phyloP scores from a whole-genome alignment of 768 basidiomycete species.

The Hygrocybe coccinea region DNA sequence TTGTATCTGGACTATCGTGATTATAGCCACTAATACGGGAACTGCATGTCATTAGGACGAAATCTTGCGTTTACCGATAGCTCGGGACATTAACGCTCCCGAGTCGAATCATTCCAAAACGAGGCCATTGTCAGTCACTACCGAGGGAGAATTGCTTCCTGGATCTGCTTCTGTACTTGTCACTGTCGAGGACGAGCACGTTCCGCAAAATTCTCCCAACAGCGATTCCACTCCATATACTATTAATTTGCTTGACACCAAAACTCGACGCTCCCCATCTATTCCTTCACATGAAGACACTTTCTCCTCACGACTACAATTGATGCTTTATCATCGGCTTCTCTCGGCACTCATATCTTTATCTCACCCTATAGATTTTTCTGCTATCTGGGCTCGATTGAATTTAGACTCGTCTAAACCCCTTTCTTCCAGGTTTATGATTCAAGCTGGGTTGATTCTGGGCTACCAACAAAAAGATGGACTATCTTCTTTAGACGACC shows the following conservation, averaged over 20 bases:
- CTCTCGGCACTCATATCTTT: conserved; percentile 47
- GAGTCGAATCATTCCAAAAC: conserved; percentile 10
- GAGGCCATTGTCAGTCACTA: conserved; percentile 12
- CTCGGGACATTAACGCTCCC: not conserved
- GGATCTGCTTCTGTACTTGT: too few species aligned
- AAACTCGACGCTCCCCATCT: conserved; percentile 50
- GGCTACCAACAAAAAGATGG: conserved; percentile 18
- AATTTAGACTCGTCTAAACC: conserved; percentile 37
- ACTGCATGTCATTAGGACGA: not conserved
- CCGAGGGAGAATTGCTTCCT: too few species aligned
- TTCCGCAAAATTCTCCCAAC: not conserved
- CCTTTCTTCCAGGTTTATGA: conserved; percentile 51
- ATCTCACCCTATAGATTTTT: conserved; percentile 48
- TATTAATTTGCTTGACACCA: conserved; percentile 59
- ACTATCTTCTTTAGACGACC: conserved; percentile 35
- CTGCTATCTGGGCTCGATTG: conserved; percentile 46
- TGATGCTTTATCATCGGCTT: conserved; percentile 74
- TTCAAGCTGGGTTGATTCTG: conserved; percentile 33
- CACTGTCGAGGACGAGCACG: not conserved
- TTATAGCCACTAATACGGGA: not conserved
- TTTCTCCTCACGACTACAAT: conserved; percentile 56
- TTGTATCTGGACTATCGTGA: not conserved
- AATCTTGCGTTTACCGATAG: not conserved
- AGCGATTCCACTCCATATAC: conserved; percentile 20
- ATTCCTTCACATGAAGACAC: conserved; percentile 59